phyloP scores from a whole-genome alignment of 306 rosid species.

The Hippophae rhamnoides region DNA sequence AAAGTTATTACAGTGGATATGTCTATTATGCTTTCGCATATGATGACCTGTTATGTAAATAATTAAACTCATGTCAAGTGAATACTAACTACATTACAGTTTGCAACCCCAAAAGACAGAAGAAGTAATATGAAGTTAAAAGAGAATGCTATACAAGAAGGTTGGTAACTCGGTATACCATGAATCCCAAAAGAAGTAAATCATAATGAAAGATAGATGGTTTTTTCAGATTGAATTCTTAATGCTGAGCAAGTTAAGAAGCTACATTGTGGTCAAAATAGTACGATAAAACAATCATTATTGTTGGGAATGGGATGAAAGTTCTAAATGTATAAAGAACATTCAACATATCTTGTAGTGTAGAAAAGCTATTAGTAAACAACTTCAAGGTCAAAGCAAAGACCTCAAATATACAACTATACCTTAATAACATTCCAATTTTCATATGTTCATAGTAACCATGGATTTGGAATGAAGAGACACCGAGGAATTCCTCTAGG shows the following conservation, averaged over 20 bases:
- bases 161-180: conserved; percentile 32
- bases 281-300: conserved; percentile 73
- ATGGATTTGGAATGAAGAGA: conserved; percentile 75
- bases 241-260: conserved; percentile 79
- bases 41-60: conserved; percentile 37
- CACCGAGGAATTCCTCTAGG: conserved; percentile 72
- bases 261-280: conserved; percentile 86
- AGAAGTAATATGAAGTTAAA: too few relatives aligned
- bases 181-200: conserved; percentile 70
- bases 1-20: conserved; percentile 6
- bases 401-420: too few relatives aligned
- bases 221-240: conserved; percentile 68
- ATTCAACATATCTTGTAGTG: conserved; percentile 59
- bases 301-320: conserved; percentile 46
- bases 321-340: conserved; percentile 65
- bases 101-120: too few relatives aligned
- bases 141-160: not conserved
- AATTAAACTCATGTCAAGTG: too few relatives aligned
- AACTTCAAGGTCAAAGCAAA: not conserved
- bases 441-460: conserved; percentile 61
- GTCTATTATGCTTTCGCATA: conserved; percentile 40
- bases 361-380: conserved; percentile 8
- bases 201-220: conserved; percentile 76
- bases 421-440: conserved; percentile 15
- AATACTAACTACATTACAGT: too few relatives aligned